Base-by-base conservation (phyloP, 1,139 yeast genomes). In the Lodderomyces margitis region DNA sequence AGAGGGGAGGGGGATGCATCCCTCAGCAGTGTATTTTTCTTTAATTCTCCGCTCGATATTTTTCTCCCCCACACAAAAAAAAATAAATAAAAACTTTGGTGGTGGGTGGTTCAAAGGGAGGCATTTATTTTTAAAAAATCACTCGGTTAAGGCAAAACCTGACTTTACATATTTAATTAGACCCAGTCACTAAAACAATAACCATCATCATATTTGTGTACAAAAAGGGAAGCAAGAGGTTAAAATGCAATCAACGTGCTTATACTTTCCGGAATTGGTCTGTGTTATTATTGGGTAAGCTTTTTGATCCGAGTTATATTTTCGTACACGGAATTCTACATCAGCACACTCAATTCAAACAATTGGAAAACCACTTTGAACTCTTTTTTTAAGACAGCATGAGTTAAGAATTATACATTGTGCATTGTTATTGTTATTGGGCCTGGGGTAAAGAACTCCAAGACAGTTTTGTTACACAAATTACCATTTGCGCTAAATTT, bases 261-360 rank as follows among this genome's bases (percentile, higher is more conserved):
- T 25, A 12, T n/a, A 25, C 16, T 25, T 25, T n/a, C 30, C 16
- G 30, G 30, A 25, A 16, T 25, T 25, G 16, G 30, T 12, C 16
- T n/a, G 30, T 16, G 16, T 25, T 25, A 10, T 10, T 9, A 10
- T 9, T 23, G 7, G 25, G 25, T 4, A 9, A 23, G n/a, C 9
- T 25, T n/a, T 25, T 25, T 12, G 16, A 25, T 25, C 30, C 30
- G 30, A 25, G 30, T 25, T 25, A 25, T 25, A n/a, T n/a, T 25
- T 25, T 25, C 7, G 15, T 4, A n/a, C 5, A n/a, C 30, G 30
- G 30, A 25, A n/a, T n/a, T 25, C 4, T 16, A n/a, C 5, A 12
- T 4, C 5, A 25, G 9, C 30, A 25, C 12, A 25, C 4, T 9
- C 16, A 12, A 9, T 9, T 25, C 4, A 25, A 12, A 12, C 30